These are phyloP conservation scores for Syzygium malaccense DNA, from an alignment of 441 rosid species.

Conservation along the genomic window DNA sequence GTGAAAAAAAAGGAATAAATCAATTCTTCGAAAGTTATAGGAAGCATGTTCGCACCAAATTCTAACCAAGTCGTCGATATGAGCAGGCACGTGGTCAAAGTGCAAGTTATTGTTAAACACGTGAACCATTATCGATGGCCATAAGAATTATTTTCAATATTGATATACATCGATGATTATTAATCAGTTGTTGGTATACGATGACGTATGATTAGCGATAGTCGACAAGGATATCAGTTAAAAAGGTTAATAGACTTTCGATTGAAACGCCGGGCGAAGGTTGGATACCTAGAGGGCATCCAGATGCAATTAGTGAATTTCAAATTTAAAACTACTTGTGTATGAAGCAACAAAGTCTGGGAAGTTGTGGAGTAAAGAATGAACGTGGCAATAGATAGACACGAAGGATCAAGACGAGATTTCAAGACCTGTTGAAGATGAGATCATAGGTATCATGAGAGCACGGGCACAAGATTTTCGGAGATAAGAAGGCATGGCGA, in stretches of 20 bases:
- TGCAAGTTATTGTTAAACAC: not conserved
- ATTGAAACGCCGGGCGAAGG: not conserved
- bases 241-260: no score
- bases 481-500: no score
- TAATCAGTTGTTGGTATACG: not conserved
- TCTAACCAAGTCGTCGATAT: no score
- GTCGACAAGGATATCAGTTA: no score
- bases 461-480: not conserved
- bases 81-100: fast-evolving
- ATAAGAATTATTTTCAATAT: no score
- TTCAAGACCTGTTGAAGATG: not conserved
- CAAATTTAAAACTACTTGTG: not conserved
- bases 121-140: no score
- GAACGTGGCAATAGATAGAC: not conserved
- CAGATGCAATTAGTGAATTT: not conserved
- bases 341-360: not conserved
- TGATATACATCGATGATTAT: no score
- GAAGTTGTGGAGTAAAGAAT: not conserved
- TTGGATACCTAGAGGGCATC: not conserved
- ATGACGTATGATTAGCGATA: no score
- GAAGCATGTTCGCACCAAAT: not conserved
- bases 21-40: not conserved
- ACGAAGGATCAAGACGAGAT: not conserved
- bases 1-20: not conserved
- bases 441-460: not conserved